These are phyloP conservation scores for Fraxinus dipetala DNA, from an alignment of 305 asterid species.

Conservation along the genomic window DNA sequence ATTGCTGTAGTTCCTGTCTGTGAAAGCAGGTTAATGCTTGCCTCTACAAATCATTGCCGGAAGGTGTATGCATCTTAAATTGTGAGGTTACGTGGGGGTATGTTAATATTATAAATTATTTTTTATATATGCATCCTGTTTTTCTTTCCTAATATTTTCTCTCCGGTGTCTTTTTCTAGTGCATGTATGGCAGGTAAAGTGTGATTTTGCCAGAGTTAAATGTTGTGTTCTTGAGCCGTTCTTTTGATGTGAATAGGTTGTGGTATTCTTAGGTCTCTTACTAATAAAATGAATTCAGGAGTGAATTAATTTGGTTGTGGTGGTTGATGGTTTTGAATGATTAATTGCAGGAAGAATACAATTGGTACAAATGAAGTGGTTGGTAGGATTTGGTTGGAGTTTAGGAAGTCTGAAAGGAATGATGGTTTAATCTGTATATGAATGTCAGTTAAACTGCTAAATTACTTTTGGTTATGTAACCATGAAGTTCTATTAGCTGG, in stretches of 20 bases:
- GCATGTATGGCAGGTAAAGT: conserved; percentile 55
- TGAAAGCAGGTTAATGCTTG: conserved; percentile 48
- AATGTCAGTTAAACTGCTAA: not conserved
- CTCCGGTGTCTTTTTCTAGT: conserved; percentile 54
- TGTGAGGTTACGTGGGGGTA: too few species aligned
- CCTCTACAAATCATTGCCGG: too few species aligned
- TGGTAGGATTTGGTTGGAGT: conserved; percentile 23
- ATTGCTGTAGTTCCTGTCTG: conserved; percentile 34
- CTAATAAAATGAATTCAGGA: not conserved
- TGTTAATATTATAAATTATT: conserved; percentile 24
- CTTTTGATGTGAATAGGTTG: conserved; percentile 4
- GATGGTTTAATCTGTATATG: not conserved
- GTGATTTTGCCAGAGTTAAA: conserved; percentile 34
- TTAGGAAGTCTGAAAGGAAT: not conserved
- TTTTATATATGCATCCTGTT: conserved; percentile 19
- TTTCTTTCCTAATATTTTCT: conserved; percentile 17
- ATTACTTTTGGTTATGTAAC: not conserved
- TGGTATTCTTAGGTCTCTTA: not conserved
- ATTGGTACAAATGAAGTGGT: conserved; percentile 22
- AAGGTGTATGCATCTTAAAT: too few species aligned
- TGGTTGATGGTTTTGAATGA: conserved; percentile 15
- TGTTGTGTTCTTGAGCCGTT: conserved; percentile 26
- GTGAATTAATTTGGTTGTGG: not conserved
- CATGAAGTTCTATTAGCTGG: not conserved
- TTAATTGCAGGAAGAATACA: conserved; percentile 25